Conservation (phyloP, 805 yeast species). For the Cyberlindnera xishuangbannaensis region DNA sequence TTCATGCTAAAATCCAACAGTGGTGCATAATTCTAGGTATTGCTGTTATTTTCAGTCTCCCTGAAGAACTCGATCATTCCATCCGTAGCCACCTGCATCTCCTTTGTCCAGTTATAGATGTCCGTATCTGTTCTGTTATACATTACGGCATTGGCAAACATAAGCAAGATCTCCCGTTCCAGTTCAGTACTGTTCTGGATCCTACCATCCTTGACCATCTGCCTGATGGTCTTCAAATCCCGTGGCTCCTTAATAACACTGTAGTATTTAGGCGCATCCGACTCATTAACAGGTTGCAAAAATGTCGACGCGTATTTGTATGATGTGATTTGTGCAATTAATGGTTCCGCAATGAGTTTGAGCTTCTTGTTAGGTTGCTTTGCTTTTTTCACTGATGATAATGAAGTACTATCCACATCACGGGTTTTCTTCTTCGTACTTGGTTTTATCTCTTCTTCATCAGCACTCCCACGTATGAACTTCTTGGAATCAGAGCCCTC, state of each 20-base stretch:
- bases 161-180: conserved; percentile 62
- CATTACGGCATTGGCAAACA: conserved; percentile 85
- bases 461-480: too few relatives aligned
- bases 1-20: too few relatives aligned
- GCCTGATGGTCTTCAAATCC: conserved; percentile 59
- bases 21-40: too few relatives aligned
- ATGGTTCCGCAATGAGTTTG: conserved; percentile 53
- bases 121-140: conserved; percentile 65
- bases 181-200: conserved; percentile 45
- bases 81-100: conserved; percentile 65
- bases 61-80: conserved; percentile 51
- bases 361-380: conserved; percentile 51
- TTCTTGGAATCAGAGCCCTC: conserved; percentile 6
- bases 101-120: conserved; percentile 54
- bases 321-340: conserved; percentile 59
- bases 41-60: conserved; percentile 45
- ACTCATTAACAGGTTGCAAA: conserved; percentile 58
- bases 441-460: too few relatives aligned
- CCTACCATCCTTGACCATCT: conserved; percentile 51
- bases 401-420: neutral
- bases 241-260: conserved; percentile 56
- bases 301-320: conserved; percentile 73
- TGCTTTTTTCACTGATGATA: conserved; percentile 11
- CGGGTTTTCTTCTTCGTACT: conserved; percentile 1
- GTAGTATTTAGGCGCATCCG: conserved; percentile 67